These are phyloP conservation scores for Gyromitra esculenta DNA, from an alignment of 2,329 filamentous ascomycete species.

Conservation along the genomic window DNA sequence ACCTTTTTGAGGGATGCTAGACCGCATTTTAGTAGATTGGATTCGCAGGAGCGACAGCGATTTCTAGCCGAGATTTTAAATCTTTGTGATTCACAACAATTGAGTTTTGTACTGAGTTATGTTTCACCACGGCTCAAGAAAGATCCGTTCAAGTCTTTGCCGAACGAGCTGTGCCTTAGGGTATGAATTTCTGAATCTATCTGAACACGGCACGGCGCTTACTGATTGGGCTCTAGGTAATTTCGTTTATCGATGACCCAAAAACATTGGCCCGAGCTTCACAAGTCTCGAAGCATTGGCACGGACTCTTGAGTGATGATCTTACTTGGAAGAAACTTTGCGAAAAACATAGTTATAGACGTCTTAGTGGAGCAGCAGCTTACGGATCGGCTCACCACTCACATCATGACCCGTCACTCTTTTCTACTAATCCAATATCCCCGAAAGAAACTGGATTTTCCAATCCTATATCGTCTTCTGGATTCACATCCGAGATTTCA, in stretches of 20 bases:
- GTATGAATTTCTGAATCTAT: constrained; percentile 65
- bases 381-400: constrained; percentile 45
- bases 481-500: constrained; percentile 58
- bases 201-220: background rate
- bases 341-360: constrained; percentile 89
- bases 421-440: constrained; percentile 49
- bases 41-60: constrained; percentile 58
- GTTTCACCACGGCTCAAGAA: constrained; percentile 94
- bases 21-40: constrained; percentile 57
- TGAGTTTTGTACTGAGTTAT: constrained; percentile 96
- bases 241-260: constrained; percentile 97
- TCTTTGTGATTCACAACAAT: constrained; percentile 90
- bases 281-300: constrained; percentile 95
- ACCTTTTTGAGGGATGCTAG: constrained; percentile 58
- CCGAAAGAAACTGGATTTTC: constrained; percentile 53
- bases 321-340: constrained; percentile 98
- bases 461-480: constrained; percentile 50
- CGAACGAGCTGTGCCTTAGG: constrained; percentile 89
- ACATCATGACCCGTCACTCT: constrained; percentile 52
- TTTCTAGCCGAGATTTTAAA: constrained; percentile 84
- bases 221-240: constrained; percentile 68
- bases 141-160: constrained; percentile 90
- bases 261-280: constrained; percentile 92
- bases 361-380: constrained; percentile 55
- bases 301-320: constrained; percentile 91